phyloP scores from a whole-genome alignment of 148 eudicot species.

The Cornus kousa region DNA sequence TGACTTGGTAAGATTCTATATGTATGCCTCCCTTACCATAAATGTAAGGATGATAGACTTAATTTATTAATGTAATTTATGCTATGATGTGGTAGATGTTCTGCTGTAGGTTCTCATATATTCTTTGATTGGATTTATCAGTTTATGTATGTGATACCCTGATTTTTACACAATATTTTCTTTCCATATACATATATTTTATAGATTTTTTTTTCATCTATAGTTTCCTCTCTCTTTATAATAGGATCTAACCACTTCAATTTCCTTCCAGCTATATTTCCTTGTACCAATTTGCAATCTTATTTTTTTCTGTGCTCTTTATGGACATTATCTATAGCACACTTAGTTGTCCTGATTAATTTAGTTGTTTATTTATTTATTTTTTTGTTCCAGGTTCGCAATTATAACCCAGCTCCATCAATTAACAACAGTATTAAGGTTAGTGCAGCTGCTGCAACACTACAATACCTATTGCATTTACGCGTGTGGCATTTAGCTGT shows the following conservation, averaged over 20 bases:
- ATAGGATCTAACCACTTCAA: not conserved
- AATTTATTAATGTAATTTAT: not conserved
- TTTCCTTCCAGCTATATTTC: not conserved
- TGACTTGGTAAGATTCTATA: not conserved
- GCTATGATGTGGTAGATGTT: not conserved
- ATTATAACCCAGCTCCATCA: constrained; percentile 71
- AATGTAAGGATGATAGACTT: not conserved
- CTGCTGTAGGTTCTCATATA: too few relatives aligned
- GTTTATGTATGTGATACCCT: too few relatives aligned
- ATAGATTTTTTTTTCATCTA: not conserved
- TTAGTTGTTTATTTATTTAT: not conserved
- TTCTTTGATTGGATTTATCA: too few relatives aligned
- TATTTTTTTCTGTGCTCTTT: not conserved
- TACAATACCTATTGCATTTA: not conserved
- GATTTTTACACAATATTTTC: too few relatives aligned
- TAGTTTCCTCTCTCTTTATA: not conserved
- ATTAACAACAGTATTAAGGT: constrained; percentile 96
- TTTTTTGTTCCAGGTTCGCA: constrained; percentile 64
- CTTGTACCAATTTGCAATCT: not conserved
- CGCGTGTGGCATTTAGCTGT: too few relatives aligned
- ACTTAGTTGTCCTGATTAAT: constrained; percentile 3
- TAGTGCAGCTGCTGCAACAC: constrained; percentile 15
- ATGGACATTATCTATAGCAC: not conserved
- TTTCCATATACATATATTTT: not conserved
- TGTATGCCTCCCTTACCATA: not conserved